Evolutionary conservation across 176 grass and related monocot species (phyloP), one percentile per base, ranked within the genome.

Genomic region (Elaeis guineensis): DNA sequence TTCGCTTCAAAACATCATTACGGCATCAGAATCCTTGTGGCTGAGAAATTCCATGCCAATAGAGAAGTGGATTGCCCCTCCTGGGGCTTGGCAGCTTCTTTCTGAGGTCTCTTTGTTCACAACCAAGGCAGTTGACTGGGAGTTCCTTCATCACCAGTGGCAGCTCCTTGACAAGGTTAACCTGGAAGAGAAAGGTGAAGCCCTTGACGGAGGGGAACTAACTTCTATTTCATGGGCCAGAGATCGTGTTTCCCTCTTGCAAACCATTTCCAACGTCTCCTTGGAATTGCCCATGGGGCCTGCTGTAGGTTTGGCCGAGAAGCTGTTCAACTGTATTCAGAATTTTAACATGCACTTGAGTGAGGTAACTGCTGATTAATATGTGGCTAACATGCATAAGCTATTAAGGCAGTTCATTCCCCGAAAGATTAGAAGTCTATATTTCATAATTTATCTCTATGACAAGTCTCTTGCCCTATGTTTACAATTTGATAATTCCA

Each of bases 181-280:
- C 8, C 63, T 69, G 67, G 72, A 90, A 17, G 64, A 75, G 30
- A 58, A 11, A 79, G 61, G 69, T 35, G 66, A 84, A 81, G 59
- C 21, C 73, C 62, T 24, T 75, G 64, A 85, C 69, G 72, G 75
- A 71, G 78, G 54, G 48, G 83, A 90, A 30, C 69, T 69, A 58
- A 83, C 78, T 19, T 82, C 80, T 66, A 73, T 77, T 12, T 72
- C 75, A 5, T 96, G 92, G 92, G 83, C 87, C 61, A 59, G 77
- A 54, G 82, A 96, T 66, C 87, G 92, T 70, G 92, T 96, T 66
- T 84, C 78, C 59, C 82, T 96, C 28, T 76, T 96, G 63, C 73
- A 87, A 73, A 90, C 78, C 22, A 90, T 96, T 75, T 87, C 86
- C 61, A 90, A 96, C 80, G 87, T 96, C 62, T 96, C 87, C 64